Evolutionary conservation across 139 green algal species (phyloP).

Genomic region (Chlamydomonas sp.): DNA sequence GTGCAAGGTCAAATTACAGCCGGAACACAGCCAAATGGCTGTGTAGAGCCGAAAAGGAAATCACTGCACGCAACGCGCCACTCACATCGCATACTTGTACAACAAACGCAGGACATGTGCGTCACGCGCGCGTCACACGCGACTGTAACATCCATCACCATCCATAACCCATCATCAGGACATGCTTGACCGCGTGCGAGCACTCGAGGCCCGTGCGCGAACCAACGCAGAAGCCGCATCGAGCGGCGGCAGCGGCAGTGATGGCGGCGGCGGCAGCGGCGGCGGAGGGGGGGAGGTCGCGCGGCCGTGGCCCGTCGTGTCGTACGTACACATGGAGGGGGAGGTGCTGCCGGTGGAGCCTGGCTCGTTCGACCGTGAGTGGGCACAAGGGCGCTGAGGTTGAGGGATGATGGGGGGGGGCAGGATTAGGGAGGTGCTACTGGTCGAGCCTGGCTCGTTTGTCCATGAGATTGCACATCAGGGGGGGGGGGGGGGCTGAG

Average conservation of each 20-base stretch:
- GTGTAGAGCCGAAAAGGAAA: no score
- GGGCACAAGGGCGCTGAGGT: not conserved
- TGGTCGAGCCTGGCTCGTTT: no score
- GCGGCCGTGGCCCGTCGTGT: not conserved
- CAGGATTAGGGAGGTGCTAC: no score
- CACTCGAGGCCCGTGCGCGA: not conserved
- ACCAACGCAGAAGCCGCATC: no score
- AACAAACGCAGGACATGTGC: no score
- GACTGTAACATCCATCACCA: not conserved
- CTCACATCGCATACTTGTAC: no score
- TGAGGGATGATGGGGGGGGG: not conserved
- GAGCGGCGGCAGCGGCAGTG: not conserved
- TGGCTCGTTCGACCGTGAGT: conserved; percentile 1
- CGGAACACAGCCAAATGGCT: no score
- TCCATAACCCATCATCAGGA: not conserved
- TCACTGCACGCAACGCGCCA: no score
- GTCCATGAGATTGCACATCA: no score
- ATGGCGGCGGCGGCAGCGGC: conserved; percentile 9
- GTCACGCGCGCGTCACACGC: no score
- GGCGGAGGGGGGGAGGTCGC: not conserved
- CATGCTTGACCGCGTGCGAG: not conserved
- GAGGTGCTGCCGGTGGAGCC: conserved; percentile 6
- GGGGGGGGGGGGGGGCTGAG: not conserved
- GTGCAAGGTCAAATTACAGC: no score
- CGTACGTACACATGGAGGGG: not conserved